These are phyloP conservation scores for Tieghemostelium lacteum DNA, from an alignment of 78 protist genomes.

Conservation along the genomic window DNA sequence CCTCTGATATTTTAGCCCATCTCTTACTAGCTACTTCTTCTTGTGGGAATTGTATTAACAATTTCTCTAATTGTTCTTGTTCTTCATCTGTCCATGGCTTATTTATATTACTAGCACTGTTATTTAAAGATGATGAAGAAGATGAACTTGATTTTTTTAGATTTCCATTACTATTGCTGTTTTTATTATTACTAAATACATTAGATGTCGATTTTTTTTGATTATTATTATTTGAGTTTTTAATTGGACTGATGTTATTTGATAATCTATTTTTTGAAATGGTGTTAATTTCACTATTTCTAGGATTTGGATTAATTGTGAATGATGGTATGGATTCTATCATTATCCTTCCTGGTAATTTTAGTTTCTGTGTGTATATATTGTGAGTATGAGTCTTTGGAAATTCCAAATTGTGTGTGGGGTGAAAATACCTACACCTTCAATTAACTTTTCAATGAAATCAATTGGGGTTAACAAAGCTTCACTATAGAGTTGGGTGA, in stretches of 20 bases:
- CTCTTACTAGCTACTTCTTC: slow-evolving; percentile 73
- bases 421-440: slow-evolving; percentile 12
- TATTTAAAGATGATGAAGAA: neutral
- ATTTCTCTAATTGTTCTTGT: slow-evolving; percentile 46
- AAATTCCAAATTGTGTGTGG: neutral
- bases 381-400: neutral
- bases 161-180: neutral
- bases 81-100: slow-evolving; percentile 70
- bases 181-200: no score
- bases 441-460: slow-evolving; percentile 19
- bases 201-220: no score
- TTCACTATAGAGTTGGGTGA: neutral
- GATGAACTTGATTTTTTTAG: neutral
- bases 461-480: slow-evolving; percentile 39
- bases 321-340: slow-evolving; percentile 25
- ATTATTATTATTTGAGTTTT: neutral
- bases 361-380: neutral
- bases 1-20: slow-evolving; percentile 66
- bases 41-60: slow-evolving; percentile 44
- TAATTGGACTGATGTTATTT: neutral
- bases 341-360: slow-evolving; percentile 14
- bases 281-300: no score
- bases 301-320: no score
- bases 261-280: neutral
- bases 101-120: neutral